These are phyloP conservation scores for Angomonas ambiguus DNA, from an alignment of 208 protist species.

Conservation along the genomic window DNA sequence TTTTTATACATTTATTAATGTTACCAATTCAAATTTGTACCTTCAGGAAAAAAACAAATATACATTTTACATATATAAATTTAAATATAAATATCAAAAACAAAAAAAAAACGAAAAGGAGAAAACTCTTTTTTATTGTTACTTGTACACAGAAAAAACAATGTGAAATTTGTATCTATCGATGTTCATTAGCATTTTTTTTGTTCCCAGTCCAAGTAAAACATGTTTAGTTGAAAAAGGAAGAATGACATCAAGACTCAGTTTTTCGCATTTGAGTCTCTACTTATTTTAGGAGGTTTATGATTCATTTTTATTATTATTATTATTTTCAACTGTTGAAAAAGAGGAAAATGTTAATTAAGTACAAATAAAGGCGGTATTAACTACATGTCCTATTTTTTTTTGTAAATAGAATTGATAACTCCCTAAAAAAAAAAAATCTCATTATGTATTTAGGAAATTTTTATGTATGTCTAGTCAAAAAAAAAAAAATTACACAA, in stretches of 20 bases:
- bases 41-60: too few relatives aligned
- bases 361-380: background rate
- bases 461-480: background rate
- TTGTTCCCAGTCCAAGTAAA: background rate
- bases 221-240: background rate
- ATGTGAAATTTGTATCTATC: background rate
- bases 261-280: slow-evolving; percentile 5
- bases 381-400: slow-evolving; percentile 11
- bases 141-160: background rate
- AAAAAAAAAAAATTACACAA: background rate
- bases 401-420: background rate
- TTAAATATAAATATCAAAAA: background rate
- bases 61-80: too few relatives aligned
- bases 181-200: background rate
- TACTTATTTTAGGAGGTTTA: slow-evolving; percentile 18
- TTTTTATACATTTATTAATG: too few relatives aligned
- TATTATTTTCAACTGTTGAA: background rate
- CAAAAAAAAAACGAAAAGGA: background rate
- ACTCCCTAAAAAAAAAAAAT: background rate
- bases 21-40: too few relatives aligned
- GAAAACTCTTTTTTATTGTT: background rate
- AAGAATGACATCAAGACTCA: slow-evolving; percentile 3
- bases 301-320: background rate
- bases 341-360: background rate
- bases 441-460: background rate